A percentile compares a stretch with the other conserved stretches of the same genome.
Evolutionary conservation across 768 basidiomycete genomes (phyloP).

Genomic region (Lactarius sp.): DNA sequence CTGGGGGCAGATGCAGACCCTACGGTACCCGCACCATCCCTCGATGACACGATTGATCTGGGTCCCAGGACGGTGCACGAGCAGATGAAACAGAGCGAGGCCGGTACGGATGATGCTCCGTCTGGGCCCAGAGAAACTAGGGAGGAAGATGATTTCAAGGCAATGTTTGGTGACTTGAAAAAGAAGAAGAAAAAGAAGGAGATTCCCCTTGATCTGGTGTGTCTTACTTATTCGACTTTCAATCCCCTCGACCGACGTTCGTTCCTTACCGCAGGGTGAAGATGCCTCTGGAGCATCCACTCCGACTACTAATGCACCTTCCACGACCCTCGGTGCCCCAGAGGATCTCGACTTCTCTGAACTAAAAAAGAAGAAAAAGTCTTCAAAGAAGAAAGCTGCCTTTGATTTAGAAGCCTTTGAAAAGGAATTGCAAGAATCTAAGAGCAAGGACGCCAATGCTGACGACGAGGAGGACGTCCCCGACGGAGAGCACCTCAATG

Average conservation of each 20-base stretch:
- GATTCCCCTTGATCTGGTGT: constrained; percentile 74
- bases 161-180: constrained; percentile 85
- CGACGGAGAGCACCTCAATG: constrained; percentile 59
- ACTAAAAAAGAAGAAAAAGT: constrained; percentile 95
- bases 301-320: constrained; percentile 36
- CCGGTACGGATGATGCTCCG: constrained; percentile 32
- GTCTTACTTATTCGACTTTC: constrained; percentile 28
- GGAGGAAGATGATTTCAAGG: constrained; percentile 71
- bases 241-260: not conserved
- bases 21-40: constrained; percentile 69
- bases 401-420: constrained; percentile 92
- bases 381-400: constrained; percentile 79
- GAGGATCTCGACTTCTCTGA: constrained; percentile 94
- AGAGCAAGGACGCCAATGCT: constrained; percentile 50
- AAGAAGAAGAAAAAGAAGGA: constrained; percentile 93
- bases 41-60: constrained; percentile 72
- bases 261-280: constrained; percentile 39
- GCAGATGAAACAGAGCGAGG: constrained; percentile 54
- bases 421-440: constrained; percentile 77
- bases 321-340: constrained; percentile 31
- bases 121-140: constrained; percentile 43
- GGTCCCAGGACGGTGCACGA: constrained; percentile 73
- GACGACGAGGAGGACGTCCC: constrained; percentile 54
- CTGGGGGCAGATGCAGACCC: constrained; percentile 79
- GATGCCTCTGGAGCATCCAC: constrained; percentile 67